Base-by-base conservation (phyloP, 2,329 filamentous ascomycete genomes). In the Chrysoporthe austroafricana region DNA sequence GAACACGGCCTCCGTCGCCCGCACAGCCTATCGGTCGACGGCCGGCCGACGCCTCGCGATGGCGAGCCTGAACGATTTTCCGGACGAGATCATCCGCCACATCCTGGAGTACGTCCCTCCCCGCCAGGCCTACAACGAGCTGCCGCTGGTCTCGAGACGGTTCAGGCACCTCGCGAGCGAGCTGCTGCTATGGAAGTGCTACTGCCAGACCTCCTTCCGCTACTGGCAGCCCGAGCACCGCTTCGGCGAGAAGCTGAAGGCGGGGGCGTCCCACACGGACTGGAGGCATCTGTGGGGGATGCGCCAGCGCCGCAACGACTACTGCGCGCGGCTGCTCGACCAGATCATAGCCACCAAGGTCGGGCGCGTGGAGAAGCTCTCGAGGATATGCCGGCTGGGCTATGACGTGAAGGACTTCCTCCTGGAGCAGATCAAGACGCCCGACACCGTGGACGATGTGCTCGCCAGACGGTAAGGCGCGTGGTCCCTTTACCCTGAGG, bases 391-490 rank as follows among this genome's bases (percentile, higher is more conserved):
- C 64, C 81, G 83, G 39, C 84, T 90, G 73, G 94, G 94, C 0
- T 95, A 94, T 74, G 94, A 98, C 80, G 92, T 91, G 58, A 97
- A 97, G 77, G 94, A 97, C 77, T 90, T 89, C 65, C 84, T 98
- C 61, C 74, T 94, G 69, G 82, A 85, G 66, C 89, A 97, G 75
- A 87, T 85, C 69, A 81, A 81, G 13, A 83, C 85, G 44, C 80
- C 84, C 18, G 85, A 90, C 14, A 83, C 86, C 52, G 83, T 81
- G 4, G 86, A 91, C 16, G 93, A 97, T 79, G 87, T 91, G 64
- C 80, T 99, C 73, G 92, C 95, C 16, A 86, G 92, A 77, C 88
- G 90, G 82, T 84, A 79, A 71, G 75, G 21, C 21, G 57, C n/a
- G 14, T 18, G 9, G 62, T 18, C 18, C 8, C n/a, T 56, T 36